These are phyloP conservation scores for Teratosphaeria pseudoeucalypti DNA, from an alignment of 2,329 filamentous ascomycete species.

Conservation along the genomic window DNA sequence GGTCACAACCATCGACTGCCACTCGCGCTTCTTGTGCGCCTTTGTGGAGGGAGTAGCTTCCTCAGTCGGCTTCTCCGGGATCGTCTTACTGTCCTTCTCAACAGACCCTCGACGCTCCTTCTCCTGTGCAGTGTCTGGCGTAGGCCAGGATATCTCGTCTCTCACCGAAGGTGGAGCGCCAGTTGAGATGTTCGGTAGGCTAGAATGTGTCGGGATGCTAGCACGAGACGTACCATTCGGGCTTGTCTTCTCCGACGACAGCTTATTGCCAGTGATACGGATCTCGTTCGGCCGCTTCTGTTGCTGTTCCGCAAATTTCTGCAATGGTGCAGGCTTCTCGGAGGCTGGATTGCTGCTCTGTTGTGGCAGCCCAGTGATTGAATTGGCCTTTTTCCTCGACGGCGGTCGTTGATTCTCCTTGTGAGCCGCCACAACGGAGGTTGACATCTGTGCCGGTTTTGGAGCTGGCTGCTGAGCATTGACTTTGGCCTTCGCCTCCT, in stretches of 20 bases:
- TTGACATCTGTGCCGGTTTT: slow-evolving; percentile 3
- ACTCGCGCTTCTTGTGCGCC: slow-evolving; percentile 60
- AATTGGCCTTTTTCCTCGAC: slow-evolving; percentile 20
- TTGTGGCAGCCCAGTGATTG: slow-evolving; percentile 9
- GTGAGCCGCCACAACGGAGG: slow-evolving; percentile 1
- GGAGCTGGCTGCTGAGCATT: slow-evolving; percentile 17
- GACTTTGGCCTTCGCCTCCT: slow-evolving; percentile 49
- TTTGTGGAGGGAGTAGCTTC: slow-evolving; percentile 42
- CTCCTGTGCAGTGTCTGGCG: slow-evolving; percentile 66
- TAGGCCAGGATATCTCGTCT: slow-evolving; percentile 80
- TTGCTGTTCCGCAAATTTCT: slow-evolving; percentile 13
- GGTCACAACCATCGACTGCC: slow-evolving; percentile 73
- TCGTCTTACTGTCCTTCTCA: slow-evolving; percentile 43
- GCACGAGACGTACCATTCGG: slow-evolving; percentile 1
- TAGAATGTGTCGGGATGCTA: slow-evolving; percentile 14
- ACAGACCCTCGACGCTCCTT: slow-evolving; percentile 66
- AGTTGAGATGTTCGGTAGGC: slow-evolving; percentile 12
- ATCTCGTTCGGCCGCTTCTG: slow-evolving; percentile 11
- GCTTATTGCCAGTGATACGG: slow-evolving; percentile 7
- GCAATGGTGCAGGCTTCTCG: slow-evolving; percentile 6
- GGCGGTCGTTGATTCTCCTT: slow-evolving; percentile 22
- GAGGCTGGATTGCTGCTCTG: slow-evolving; percentile 5
- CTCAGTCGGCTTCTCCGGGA: slow-evolving; percentile 56
- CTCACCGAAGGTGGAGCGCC: slow-evolving; percentile 52
- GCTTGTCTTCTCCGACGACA: slow-evolving; percentile 4